Conservation (phyloP, 2,329 filamentous ascomycete genomes). For the Dryadomyces sulphureus region DNA sequence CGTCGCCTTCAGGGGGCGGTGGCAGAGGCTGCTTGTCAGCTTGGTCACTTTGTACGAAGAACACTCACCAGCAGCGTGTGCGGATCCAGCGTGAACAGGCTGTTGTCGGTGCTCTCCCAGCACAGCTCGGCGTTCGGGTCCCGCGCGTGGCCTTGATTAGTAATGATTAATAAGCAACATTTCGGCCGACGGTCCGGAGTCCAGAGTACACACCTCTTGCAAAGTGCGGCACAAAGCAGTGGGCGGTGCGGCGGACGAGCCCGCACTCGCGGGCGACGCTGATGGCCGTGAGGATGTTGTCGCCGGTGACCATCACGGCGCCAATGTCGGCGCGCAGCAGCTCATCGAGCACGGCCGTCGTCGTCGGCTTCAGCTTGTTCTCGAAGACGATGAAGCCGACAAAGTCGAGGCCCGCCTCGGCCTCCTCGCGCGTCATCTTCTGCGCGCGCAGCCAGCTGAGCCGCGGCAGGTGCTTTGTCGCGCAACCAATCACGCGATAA, state of each 20-base stretch:
- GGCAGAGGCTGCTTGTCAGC: slow-evolving; percentile 23
- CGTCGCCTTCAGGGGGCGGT: slow-evolving; percentile 55
- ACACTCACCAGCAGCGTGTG: slow-evolving; percentile 52
- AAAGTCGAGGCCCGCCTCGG: slow-evolving; percentile 73
- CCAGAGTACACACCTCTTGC: slow-evolving; percentile 39
- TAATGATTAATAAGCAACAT: not conserved
- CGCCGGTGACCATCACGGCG: slow-evolving; percentile 91
- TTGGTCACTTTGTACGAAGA: not conserved
- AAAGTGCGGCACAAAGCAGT: slow-evolving; percentile 90
- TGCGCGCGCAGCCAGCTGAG: slow-evolving; percentile 90
- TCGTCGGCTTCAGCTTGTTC: slow-evolving; percentile 90
- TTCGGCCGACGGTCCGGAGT: too few species aligned
- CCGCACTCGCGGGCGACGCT: slow-evolving; percentile 86
- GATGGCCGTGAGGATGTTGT: slow-evolving; percentile 94
- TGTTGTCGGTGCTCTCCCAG: slow-evolving; percentile 95
- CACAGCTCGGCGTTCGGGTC: slow-evolving; percentile 58
- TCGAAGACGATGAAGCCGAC: slow-evolving; percentile 97
- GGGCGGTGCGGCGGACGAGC: slow-evolving; percentile 63
- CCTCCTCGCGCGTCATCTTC: slow-evolving; percentile 78
- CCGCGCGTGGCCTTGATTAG: slow-evolving; percentile 44
- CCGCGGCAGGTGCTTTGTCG: slow-evolving; percentile 74
- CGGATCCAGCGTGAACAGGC: slow-evolving; percentile 60
- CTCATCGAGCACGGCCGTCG: slow-evolving; percentile 67
- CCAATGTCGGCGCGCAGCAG: slow-evolving; percentile 71
- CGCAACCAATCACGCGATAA: slow-evolving; percentile 91